These are phyloP conservation scores for Salix exigua DNA, from an alignment of 345 rosid species.

Conservation along the genomic window DNA sequence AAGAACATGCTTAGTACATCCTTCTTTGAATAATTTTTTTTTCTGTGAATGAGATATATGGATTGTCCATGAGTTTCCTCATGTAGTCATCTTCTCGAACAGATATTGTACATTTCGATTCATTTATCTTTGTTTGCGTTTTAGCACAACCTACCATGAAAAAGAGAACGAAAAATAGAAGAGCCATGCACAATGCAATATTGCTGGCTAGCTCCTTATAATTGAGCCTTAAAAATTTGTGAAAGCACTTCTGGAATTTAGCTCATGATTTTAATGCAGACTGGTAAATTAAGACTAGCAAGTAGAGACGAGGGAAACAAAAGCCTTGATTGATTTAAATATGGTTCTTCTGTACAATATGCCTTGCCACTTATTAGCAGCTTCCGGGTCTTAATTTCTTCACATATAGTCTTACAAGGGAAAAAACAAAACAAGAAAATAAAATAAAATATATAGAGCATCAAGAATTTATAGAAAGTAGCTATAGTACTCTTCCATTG, in stretches of 20 bases:
- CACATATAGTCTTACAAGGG: constrained; percentile 10
- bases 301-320: neutral
- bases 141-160: neutral
- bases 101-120: neutral
- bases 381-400: constrained; percentile 4
- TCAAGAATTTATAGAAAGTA: neutral
- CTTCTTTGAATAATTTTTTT: neutral
- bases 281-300: neutral
- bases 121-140: neutral
- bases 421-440: neutral
- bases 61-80: neutral
- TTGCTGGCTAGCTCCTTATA: neutral
- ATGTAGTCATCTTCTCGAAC: neutral
- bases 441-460: neutral
- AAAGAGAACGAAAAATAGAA: neutral
- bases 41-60: neutral
- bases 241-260: neutral
- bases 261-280: constrained; percentile 9
- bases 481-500: constrained; percentile 14
- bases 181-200: neutral
- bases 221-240: neutral
- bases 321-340: constrained; percentile 12
- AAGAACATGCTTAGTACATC: neutral
- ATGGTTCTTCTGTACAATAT: constrained; percentile 35
- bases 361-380: neutral